phyloP scores from a whole-genome alignment of 2,329 filamentous ascomycete genomes.

The Colletotrichum noveboracense region DNA sequence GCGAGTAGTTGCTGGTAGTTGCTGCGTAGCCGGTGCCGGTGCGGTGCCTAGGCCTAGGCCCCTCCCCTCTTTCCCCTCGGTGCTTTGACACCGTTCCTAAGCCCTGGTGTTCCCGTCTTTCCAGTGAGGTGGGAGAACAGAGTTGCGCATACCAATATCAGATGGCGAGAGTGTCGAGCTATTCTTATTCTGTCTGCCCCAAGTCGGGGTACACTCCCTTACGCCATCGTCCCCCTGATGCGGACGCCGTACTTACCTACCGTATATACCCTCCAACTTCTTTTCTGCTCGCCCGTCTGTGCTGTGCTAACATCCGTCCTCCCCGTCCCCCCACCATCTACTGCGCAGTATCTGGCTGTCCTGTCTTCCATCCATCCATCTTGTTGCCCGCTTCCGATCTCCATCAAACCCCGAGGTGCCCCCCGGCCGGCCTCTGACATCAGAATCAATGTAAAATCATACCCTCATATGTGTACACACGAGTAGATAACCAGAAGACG shows the following conservation, averaged over 20 bases:
- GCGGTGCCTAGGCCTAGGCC: not conserved
- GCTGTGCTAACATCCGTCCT: not conserved
- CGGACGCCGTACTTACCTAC: not conserved
- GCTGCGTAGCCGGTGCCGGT: not conserved
- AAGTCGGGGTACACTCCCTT: not conserved
- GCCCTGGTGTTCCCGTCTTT: not conserved
- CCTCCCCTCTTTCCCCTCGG: not conserved
- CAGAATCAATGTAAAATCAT: not conserved
- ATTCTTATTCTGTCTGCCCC: not conserved
- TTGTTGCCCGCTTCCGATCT: not conserved
- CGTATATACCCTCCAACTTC: not conserved
- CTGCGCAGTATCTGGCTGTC: not conserved
- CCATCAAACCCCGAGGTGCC: not conserved
- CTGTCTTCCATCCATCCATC: not conserved
- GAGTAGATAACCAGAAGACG: not conserved
- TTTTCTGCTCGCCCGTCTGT: not conserved
- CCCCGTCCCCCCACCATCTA: not conserved
- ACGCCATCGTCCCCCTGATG: not conserved
- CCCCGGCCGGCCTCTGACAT: not conserved
- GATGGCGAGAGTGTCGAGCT: slow-evolving; percentile 2
- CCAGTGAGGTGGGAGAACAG: not conserved
- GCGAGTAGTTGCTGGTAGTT: not conserved
- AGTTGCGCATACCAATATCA: slow-evolving; percentile 2
- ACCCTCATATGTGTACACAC: not conserved
- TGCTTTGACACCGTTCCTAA: slow-evolving; percentile 4